Conservation (phyloP, 1,284 basidiomycete species). For the Tetrapyrgos nigripes region DNA sequence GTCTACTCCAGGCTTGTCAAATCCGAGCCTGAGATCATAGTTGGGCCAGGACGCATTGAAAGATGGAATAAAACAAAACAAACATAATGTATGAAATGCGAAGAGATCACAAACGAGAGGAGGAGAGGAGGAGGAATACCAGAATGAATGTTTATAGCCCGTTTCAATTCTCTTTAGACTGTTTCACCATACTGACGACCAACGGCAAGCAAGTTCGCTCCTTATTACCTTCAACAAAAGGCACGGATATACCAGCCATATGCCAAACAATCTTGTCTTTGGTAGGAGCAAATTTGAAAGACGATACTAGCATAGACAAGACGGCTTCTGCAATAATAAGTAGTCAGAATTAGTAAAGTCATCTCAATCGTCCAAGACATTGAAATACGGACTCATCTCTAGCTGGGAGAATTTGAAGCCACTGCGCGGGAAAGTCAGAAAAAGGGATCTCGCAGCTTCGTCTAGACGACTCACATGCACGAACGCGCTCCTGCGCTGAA, state of each 20-base stretch:
- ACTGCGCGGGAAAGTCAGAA: neutral
- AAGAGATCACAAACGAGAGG: no score
- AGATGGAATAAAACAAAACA: no score
- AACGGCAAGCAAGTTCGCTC: slow-evolving; percentile 4
- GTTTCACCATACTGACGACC: neutral
- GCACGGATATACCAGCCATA: slow-evolving; percentile 25
- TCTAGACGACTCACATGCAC: neutral
- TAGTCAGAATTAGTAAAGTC: neutral
- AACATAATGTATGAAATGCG: no score
- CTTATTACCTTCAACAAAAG: slow-evolving; percentile 22
- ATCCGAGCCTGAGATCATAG: no score
- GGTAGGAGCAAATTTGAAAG: slow-evolving; percentile 26
- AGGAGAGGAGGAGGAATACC: no score
- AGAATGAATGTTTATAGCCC: no score
- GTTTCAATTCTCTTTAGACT: neutral
- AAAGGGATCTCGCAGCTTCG: neutral
- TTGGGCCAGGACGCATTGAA: no score
- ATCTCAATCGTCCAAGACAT: neutral
- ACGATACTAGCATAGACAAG: neutral
- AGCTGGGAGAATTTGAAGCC: slow-evolving; percentile 13
- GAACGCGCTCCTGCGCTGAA: neutral
- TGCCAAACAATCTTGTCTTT: slow-evolving; percentile 31
- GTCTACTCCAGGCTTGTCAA: no score
- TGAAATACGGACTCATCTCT: slow-evolving; percentile 8
- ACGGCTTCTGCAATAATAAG: neutral